Percentiles rank a stretch among this genome's conserved stretches.
These are phyloP conservation scores for Stachybotrys echinatus DNA, from an alignment of 2,329 filamentous ascomycete species.

Conservation along the genomic window DNA sequence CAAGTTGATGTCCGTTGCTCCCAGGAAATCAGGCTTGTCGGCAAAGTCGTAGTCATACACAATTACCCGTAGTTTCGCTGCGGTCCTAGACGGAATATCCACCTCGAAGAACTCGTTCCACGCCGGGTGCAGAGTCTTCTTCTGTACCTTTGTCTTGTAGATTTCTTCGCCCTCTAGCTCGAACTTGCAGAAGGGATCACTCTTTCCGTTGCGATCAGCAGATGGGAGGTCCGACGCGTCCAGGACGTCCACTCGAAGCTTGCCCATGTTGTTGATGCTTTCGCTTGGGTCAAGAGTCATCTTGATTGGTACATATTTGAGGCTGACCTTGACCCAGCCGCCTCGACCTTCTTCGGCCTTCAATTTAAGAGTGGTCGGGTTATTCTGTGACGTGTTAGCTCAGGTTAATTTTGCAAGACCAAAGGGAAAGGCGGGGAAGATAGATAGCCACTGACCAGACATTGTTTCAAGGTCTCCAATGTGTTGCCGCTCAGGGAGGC, in stretches of 20 bases:
- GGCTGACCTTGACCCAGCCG: conserved; percentile 80
- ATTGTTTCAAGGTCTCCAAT: conserved; percentile 80
- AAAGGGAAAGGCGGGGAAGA: no score
- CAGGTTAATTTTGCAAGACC: background rate
- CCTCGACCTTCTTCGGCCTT: conserved; percentile 71
- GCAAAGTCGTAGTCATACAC: conserved; percentile 97
- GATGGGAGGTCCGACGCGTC: conserved; percentile 85
- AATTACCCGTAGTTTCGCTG: conserved; percentile 73
- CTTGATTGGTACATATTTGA: conserved; percentile 90
- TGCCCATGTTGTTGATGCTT: conserved; percentile 98
- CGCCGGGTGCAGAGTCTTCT: conserved; percentile 89
- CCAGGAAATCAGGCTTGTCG: conserved; percentile 89
- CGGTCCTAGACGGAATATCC: conserved; percentile 75
- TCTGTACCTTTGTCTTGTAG: conserved; percentile 91
- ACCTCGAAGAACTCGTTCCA: conserved; percentile 98
- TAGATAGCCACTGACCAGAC: conserved; percentile 55
- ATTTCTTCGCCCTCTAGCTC: conserved; percentile 82
- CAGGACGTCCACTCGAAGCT: conserved; percentile 85
- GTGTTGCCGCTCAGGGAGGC: conserved; percentile 83
- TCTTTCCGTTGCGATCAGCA: conserved; percentile 93
- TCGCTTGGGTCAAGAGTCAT: conserved; percentile 93
- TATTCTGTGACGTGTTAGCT: conserved; percentile 57
- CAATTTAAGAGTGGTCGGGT: conserved; percentile 75
- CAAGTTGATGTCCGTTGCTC: conserved; percentile 69
- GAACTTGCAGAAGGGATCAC: conserved; percentile 95